These are phyloP conservation scores for Eimeria acervulina DNA, from an alignment of 169 alveolate species.

Conservation along the genomic window DNA sequence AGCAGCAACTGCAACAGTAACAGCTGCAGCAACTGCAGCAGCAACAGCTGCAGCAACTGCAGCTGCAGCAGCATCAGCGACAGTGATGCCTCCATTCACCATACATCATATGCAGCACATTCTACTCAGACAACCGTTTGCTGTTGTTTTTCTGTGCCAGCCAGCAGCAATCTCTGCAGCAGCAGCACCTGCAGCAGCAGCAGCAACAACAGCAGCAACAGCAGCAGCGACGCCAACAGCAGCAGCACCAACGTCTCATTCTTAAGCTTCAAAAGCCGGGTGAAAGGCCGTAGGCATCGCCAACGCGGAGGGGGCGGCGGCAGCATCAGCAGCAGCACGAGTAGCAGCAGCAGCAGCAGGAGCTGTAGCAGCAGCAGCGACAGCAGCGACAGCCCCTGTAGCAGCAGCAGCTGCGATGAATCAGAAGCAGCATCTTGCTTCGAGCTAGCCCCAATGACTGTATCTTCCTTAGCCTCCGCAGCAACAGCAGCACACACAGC, in stretches of 20 bases:
- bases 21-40: constrained; percentile 35
- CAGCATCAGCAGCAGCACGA: not conserved
- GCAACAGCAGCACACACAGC: not conserved
- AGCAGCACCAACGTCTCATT: not conserved
- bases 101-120: not conserved
- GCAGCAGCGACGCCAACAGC: not conserved
- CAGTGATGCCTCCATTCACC: not conserved
- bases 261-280: no score
- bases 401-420: not conserved
- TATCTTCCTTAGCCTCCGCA: not conserved
- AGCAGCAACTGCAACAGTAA: not conserved
- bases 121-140: no score
- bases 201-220: constrained; percentile 4
- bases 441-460: not conserved
- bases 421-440: not conserved
- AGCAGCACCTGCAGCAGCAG: not conserved
- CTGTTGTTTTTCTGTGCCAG: not conserved
- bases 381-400: not conserved
- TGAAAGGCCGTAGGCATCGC: not conserved
- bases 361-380: no score
- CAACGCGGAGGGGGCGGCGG: not conserved
- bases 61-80: not conserved
- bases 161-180: not conserved
- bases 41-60: not conserved
- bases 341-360: no score